Evolutionary conservation across 495 filamentous ascomycete genomes (phyloP), one percentile per base, ranked within the genome.

Genomic region (Umbilicaria muhlenbergii): DNA sequence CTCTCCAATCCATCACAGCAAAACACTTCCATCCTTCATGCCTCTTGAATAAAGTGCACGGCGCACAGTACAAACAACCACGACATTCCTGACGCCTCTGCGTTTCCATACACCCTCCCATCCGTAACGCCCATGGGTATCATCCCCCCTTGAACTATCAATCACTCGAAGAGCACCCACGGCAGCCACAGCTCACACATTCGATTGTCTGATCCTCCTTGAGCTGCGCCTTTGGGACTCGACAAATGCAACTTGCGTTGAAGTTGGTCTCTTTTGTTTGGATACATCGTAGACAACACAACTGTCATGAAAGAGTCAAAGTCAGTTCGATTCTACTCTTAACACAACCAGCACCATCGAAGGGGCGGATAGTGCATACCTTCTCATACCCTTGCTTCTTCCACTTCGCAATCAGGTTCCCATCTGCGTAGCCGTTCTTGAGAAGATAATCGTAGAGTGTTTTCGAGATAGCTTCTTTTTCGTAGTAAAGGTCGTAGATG

Each of bases 331-430:
- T 6, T 28, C 24, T 28, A 28, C 5, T 28, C 2, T 28, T 10
- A 28, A 28, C 24, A 41, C 31, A 16, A 31, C 15, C 12, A 35
- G 5, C 21, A 17, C 31, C 28, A 33, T n/a, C 17, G 3, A 5
- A 3, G 17, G 28, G 7, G 31, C 32, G 38, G 15, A 16, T n/a
- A 19, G 36, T 41, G 59, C 69, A 38, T 62, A 85, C 83, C 77
- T 96, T 95, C 65, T 96, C 91, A 63, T 99, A 99, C 16, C 91
- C 92, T 55, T 89, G 82, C 65, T 96, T 99, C 74, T 99, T 99
- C 91, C 91, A 99, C 65, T 99, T 96, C 13, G 91, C 91, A 56
- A 99, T 96, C 49, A 99, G 66, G 60, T 81, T 88, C 15, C 82
- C 75, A 66, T 99, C 91, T 10, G 85, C 91, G 60, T 99, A 96